These are phyloP conservation scores for Diaporthe eres DNA, from an alignment of 2,329 filamentous ascomycete species.

Conservation along the genomic window DNA sequence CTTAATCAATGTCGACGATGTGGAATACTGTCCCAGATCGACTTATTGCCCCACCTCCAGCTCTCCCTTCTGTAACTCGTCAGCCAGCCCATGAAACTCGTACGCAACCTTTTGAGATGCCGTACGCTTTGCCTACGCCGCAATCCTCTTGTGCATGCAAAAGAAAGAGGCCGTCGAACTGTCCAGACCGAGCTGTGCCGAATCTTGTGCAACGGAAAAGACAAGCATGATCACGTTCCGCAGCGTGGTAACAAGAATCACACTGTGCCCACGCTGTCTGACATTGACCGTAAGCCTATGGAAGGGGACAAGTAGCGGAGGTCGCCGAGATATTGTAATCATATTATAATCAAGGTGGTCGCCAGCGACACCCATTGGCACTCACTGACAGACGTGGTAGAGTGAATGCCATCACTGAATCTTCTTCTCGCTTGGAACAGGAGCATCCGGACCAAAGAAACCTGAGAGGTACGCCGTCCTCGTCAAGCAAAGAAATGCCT, in stretches of 20 bases:
- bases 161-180: no score
- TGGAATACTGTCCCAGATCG: no score
- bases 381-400: not conserved
- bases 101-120: not conserved
- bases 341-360: not conserved
- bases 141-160: not conserved
- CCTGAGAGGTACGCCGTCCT: slow-evolving; percentile 72
- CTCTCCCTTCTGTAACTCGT: not conserved
- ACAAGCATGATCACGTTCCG: slow-evolving; percentile 6
- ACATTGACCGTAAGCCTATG: not conserved
- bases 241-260: not conserved
- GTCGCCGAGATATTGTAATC: no score
- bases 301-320: not conserved
- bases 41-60: not conserved
- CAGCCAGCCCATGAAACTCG: not conserved
- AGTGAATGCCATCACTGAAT: slow-evolving; percentile 32
- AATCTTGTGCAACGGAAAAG: slow-evolving; percentile 6
- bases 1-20: not conserved
- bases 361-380: not conserved
- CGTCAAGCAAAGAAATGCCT: slow-evolving; percentile 69
- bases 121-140: no score
- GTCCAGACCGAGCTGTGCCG: not conserved
- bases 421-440: slow-evolving; percentile 43
- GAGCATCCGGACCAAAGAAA: slow-evolving; percentile 66
- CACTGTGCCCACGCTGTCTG: not conserved